A percentile compares a stretch with the other conserved stretches of the same genome.
Conservation (phyloP, 345 rosid genomes). For the Eutrema heterophyllum region DNA sequence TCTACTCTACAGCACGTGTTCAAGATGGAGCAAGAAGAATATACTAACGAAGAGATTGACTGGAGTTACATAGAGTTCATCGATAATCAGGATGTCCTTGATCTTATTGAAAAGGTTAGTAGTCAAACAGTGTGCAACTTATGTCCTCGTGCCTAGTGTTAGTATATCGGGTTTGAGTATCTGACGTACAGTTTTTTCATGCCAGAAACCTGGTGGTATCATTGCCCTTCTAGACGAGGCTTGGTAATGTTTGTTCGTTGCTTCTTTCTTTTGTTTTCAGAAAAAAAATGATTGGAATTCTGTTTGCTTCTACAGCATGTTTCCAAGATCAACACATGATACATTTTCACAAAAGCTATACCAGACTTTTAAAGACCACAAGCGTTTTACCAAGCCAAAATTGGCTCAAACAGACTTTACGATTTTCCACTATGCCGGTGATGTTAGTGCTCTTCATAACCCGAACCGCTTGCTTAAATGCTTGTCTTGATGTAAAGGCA, state of each 20-base stretch:
- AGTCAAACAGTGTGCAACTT: background rate
- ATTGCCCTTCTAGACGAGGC: conserved; percentile 99
- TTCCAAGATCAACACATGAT: conserved; percentile 95
- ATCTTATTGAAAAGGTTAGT: conserved; percentile 91
- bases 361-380: conserved; percentile 88
- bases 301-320: conserved; percentile 62
- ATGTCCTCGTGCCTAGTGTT: conserved; percentile 4
- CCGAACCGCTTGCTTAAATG: background rate
- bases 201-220: conserved; percentile 99
- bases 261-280: conserved; percentile 13
- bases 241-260: conserved; percentile 52
- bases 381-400: conserved; percentile 91
- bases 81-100: conserved; percentile 94
- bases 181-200: conserved; percentile 32
- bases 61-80: conserved; percentile 98
- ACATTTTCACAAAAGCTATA: conserved; percentile 95
- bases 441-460: conserved; percentile 52
- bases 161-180: conserved; percentile 5
- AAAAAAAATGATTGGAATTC: conserved; percentile 16
- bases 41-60: conserved; percentile 89
- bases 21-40: conserved; percentile 99
- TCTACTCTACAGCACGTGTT: conserved; percentile 73
- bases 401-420: conserved; percentile 90
- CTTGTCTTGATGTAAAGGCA: conserved; percentile 2
- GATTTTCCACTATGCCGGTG: conserved; percentile 93